phyloP scores from a whole-genome alignment of 2,329 filamentous ascomycete species.

The Alternaria postmessia region DNA sequence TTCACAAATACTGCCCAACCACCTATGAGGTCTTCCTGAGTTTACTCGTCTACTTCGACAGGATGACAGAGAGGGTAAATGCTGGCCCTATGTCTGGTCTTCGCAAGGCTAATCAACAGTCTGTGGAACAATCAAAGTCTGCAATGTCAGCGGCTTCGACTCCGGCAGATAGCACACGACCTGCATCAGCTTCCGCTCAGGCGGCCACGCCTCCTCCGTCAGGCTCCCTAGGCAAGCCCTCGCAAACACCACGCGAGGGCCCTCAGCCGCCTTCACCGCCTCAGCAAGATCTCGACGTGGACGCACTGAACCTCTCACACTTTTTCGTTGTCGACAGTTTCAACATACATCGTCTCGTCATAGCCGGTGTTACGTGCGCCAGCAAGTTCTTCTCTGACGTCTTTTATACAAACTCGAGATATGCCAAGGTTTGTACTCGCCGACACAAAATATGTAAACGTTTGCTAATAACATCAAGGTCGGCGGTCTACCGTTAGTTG shows the following conservation, averaged over 20 bases:
- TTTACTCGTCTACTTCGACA: conserved; percentile 94
- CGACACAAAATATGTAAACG: background rate
- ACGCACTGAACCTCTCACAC: conserved; percentile 66
- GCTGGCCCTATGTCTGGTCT: conserved; percentile 74
- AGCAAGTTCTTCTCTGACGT: conserved; percentile 99
- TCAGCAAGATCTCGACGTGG: conserved; percentile 52
- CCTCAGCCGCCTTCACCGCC: conserved; percentile 49
- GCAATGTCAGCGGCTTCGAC: conserved; percentile 40
- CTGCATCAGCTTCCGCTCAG: conserved; percentile 48
- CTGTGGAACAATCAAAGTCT: conserved; percentile 49
- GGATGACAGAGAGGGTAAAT: conserved; percentile 97
- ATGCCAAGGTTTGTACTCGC: conserved; percentile 80
- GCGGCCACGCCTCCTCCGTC: conserved; percentile 60
- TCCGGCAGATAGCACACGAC: conserved; percentile 29
- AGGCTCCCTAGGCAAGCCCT: conserved; percentile 55
- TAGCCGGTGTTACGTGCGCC: conserved; percentile 95
- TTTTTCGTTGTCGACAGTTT: conserved; percentile 98
- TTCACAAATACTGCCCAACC: conserved; percentile 98
- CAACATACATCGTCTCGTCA: conserved; percentile 96
- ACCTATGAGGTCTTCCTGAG: conserved; percentile 98
- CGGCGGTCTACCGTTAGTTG: conserved; percentile 86
- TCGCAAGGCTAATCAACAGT: conserved; percentile 61
- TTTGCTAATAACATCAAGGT: conserved; percentile 67
- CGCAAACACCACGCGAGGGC: conserved; percentile 38
- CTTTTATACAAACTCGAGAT: conserved; percentile 98